Percentiles rank a stretch among this genome's conserved stretches.
Evolutionary conservation across 2,329 filamentous ascomycete species (phyloP).

Genomic region (Paecilomyces formosus): DNA sequence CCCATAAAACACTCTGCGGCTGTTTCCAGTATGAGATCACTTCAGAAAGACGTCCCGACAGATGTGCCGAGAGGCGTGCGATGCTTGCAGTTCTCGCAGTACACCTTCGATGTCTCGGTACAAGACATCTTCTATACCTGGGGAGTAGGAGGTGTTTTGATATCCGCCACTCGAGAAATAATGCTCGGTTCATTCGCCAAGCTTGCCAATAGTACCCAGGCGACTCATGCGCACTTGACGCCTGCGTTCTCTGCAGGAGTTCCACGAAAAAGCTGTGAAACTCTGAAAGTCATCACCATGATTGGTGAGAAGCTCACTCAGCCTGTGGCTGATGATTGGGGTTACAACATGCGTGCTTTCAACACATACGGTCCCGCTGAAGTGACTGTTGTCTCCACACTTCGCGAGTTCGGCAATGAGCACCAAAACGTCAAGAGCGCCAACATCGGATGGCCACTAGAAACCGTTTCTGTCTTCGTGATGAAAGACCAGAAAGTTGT

Average conservation of each 20-base stretch:
- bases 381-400: conserved; percentile 24
- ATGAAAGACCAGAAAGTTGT: conserved; percentile 15
- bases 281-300: conserved; percentile 25
- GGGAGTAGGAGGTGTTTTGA: conserved; percentile 18
- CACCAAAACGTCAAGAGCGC: conserved; percentile 17
- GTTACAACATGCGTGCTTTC: conserved; percentile 23
- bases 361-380: conserved; percentile 37
- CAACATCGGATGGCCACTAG: conserved; percentile 25
- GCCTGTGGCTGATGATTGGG: conserved; percentile 30
- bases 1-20: conserved; percentile 30
- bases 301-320: conserved; percentile 27
- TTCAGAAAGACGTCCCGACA: conserved; percentile 22
- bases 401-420: conserved; percentile 19
- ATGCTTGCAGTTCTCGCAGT: conserved; percentile 30
- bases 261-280: conserved; percentile 17
- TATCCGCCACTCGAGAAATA: conserved; percentile 18
- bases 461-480: conserved; percentile 22
- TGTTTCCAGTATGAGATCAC: conserved; percentile 27
- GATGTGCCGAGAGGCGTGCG: conserved; percentile 18
- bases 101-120: conserved; percentile 35
- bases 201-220: conserved; percentile 17
- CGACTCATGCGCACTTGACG: conserved; percentile 24
- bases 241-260: conserved; percentile 25
- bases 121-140: conserved; percentile 27
- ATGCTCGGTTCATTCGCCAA: conserved; percentile 20